These are phyloP conservation scores for Russula abietina DNA, from an alignment of 768 basidiomycete species.

Conservation along the genomic window DNA sequence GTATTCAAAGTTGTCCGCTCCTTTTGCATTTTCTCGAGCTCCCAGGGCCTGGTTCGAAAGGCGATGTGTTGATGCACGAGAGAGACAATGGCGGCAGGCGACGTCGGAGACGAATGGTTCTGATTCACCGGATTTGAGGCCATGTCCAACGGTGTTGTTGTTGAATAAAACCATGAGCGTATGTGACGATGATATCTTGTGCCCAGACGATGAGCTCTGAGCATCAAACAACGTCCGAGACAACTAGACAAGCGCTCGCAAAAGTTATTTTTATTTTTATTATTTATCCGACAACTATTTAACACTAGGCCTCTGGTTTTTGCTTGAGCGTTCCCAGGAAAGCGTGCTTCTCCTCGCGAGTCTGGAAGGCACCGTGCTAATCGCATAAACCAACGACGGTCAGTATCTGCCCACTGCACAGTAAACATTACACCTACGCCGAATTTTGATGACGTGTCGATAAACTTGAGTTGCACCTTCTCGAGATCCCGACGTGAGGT, in stretches of 20 bases:
- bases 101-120: background rate
- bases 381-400: slow-evolving; percentile 17
- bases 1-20: background rate
- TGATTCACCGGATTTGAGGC: background rate
- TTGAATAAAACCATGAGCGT: slow-evolving; percentile 23
- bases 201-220: slow-evolving; percentile 77
- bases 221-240: slow-evolving; percentile 60
- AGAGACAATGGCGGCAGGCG: slow-evolving; percentile 15
- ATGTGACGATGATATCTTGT: slow-evolving; percentile 43
- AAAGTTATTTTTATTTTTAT: background rate
- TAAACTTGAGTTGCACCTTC: slow-evolving; percentile 97
- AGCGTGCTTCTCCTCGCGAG: slow-evolving; percentile 90
- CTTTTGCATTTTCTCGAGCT: background rate
- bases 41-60: slow-evolving; percentile 10
- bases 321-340: slow-evolving; percentile 91
- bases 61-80: slow-evolving; percentile 16
- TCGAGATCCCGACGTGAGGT: slow-evolving; percentile 94
- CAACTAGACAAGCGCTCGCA: slow-evolving; percentile 43
- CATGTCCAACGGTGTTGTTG: background rate
- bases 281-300: background rate
- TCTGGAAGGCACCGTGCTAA: slow-evolving; percentile 95
- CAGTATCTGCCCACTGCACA: background rate
- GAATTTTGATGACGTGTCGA: slow-evolving; percentile 97
- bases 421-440: slow-evolving; percentile 54
- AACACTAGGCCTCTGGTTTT: slow-evolving; percentile 37